Percentiles rank a stretch among this genome's conserved stretches.
phyloP scores from a whole-genome alignment of 805 yeast genomes.

The Cyberlindnera suaveolens region DNA sequence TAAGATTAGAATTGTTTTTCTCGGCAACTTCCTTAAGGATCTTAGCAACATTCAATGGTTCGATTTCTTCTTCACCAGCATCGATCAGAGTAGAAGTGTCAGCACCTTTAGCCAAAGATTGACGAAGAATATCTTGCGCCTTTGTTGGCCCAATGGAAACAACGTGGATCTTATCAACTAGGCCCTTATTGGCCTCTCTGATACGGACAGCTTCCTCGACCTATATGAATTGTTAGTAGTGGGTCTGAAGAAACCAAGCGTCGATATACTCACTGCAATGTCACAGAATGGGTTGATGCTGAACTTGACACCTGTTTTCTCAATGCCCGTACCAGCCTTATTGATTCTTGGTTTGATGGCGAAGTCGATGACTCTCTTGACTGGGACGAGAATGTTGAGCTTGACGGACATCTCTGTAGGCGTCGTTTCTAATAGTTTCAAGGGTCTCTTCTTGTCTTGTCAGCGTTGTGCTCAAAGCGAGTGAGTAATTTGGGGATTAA shows the following conservation, averaged over 20 bases:
- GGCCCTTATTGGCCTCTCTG: slow-evolving; percentile 54
- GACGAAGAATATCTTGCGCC: slow-evolving; percentile 81
- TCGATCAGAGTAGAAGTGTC: slow-evolving; percentile 81
- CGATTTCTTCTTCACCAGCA: slow-evolving; percentile 65
- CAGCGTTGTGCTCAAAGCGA: no score
- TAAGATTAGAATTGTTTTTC: slow-evolving; percentile 64
- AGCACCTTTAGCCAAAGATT: slow-evolving; percentile 92
- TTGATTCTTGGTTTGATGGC: slow-evolving; percentile 92
- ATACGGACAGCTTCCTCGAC: slow-evolving; percentile 86
- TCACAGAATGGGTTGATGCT: slow-evolving; percentile 96
- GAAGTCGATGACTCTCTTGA: slow-evolving; percentile 90
- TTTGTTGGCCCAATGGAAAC: slow-evolving; percentile 86
- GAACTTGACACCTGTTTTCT: slow-evolving; percentile 84
- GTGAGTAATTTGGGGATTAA: no score
- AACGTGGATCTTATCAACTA: slow-evolving; percentile 81
- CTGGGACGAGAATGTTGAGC: slow-evolving; percentile 80
- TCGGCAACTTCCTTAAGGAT: slow-evolving; percentile 68
- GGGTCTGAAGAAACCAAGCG: no score
- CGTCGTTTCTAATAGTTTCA: no score
- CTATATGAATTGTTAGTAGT: not conserved
- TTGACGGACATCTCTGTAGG: slow-evolving; percentile 30
- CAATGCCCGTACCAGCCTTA: slow-evolving; percentile 71
- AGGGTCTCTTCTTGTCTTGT: no score
- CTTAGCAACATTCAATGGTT: slow-evolving; percentile 88
- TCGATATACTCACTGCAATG: slow-evolving; percentile 50